Percentiles rank a stretch among this genome's conserved stretches.
phyloP scores from a whole-genome alignment of 148 eudicot genomes.

The Spergularia marina region DNA sequence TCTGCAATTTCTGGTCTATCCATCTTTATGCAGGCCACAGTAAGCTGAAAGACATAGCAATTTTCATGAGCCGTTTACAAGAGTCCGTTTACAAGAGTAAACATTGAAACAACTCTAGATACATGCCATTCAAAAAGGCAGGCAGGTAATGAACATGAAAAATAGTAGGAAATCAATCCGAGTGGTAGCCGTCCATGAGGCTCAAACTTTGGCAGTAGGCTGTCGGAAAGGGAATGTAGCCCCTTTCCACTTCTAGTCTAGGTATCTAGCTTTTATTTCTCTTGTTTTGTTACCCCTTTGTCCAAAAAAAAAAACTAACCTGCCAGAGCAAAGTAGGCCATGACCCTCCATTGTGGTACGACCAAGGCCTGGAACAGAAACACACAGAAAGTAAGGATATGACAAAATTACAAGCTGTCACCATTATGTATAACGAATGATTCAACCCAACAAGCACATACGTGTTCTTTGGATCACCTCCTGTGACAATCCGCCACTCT shows the following conservation, averaged over 20 bases:
- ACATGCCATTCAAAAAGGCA: too few species aligned
- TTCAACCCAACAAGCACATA: constrained; percentile 24
- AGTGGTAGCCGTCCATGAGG: too few species aligned
- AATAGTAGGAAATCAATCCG: not conserved
- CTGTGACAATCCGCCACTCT: constrained; percentile 79
- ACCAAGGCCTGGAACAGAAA: constrained; percentile 62
- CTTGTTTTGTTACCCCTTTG: too few species aligned
- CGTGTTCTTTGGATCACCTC: constrained; percentile 87
- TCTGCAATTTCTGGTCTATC: constrained; percentile 70
- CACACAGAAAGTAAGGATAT: constrained; percentile 8
- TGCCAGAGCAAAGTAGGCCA: constrained; percentile 96
- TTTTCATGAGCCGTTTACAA: constrained; percentile 16
- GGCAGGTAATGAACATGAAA: too few species aligned
- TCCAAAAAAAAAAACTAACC: constrained; percentile 34
- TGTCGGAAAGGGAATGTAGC: too few species aligned
- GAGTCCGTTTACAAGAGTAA: constrained; percentile 4
- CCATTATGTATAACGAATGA: not conserved
- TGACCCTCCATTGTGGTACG: constrained; percentile 81
- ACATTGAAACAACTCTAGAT: too few species aligned
- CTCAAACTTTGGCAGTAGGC: too few species aligned
- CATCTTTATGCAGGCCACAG: constrained; percentile 91
- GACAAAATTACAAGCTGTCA: too few species aligned
- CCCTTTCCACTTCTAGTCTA: too few species aligned
- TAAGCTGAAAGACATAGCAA: constrained; percentile 48
- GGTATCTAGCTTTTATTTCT: too few species aligned